Conservation (phyloP, 148 eudicot species). For the Bassia scoparia region DNA sequence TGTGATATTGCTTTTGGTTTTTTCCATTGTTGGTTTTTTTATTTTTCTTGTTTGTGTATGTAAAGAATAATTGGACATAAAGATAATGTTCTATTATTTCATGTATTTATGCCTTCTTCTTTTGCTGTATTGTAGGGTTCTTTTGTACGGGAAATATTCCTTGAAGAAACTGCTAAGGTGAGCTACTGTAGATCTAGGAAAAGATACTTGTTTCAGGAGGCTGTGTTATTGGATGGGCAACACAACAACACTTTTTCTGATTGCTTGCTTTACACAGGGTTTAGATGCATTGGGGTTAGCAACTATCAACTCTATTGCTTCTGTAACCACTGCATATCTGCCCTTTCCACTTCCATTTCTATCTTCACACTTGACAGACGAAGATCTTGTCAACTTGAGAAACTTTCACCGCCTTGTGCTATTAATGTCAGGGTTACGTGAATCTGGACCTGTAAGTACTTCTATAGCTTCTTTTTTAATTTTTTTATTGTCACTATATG, state of each 20-base stretch:
- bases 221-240: background rate
- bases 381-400: constrained; percentile 69
- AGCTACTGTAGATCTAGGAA: background rate
- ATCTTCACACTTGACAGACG: constrained; percentile 50
- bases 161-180: constrained; percentile 89
- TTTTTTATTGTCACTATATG: too few relatives aligned
- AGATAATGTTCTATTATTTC: too few relatives aligned
- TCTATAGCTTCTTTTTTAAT: background rate
- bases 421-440: constrained; percentile 48
- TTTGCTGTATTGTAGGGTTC: constrained; percentile 53
- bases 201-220: background rate
- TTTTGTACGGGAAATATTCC: constrained; percentile 74
- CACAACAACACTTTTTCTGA: constrained; percentile 12
- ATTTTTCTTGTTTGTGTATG: too few relatives aligned
- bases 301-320: constrained; percentile 51
- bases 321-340: constrained; percentile 29
- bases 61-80: too few relatives aligned
- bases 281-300: constrained; percentile 85
- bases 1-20: background rate
- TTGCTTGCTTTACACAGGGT: constrained; percentile 48
- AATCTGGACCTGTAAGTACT: constrained; percentile 27
- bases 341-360: constrained; percentile 46
- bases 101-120: background rate
- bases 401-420: constrained; percentile 62
- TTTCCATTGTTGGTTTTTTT: too few relatives aligned